Conservation (phyloP, 257 asterid species). For the Solanum rostratum region DNA sequence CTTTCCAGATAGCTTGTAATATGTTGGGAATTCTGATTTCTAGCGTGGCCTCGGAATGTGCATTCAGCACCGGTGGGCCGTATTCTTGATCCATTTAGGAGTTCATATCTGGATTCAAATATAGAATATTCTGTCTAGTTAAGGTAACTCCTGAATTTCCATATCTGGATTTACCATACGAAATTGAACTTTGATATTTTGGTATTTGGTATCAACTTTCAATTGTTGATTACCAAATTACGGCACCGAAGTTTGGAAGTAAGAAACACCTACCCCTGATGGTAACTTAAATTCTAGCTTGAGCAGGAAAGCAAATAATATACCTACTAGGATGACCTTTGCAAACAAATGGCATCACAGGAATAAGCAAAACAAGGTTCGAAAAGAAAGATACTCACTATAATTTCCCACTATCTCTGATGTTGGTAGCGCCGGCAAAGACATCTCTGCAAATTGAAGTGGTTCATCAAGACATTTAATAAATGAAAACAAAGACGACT, state of each 20-base stretch:
- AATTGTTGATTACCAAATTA: background rate
- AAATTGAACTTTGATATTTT: background rate
- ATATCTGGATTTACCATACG: background rate
- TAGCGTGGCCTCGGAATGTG: background rate
- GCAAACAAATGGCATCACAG: background rate
- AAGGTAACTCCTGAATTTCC: background rate
- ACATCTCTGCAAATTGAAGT: constrained; percentile 66
- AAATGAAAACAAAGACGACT: background rate
- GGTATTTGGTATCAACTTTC: background rate
- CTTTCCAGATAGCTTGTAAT: background rate
- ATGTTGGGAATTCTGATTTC: background rate
- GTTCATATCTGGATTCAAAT: background rate
- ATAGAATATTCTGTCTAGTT: background rate
- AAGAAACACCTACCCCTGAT: background rate
- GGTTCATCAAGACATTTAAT: background rate
- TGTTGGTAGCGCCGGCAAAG: constrained; percentile 90
- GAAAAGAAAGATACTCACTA: constrained; percentile 25
- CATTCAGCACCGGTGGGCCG: background rate
- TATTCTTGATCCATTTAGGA: background rate
- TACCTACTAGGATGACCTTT: background rate
- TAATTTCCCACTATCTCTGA: constrained; percentile 43
- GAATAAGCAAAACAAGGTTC: background rate
- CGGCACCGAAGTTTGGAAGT: background rate
- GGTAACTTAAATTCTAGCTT: background rate
- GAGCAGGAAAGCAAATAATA: background rate